phyloP scores from a whole-genome alignment of 2,329 filamentous ascomycete genomes.

The Colletotrichum sp. region DNA sequence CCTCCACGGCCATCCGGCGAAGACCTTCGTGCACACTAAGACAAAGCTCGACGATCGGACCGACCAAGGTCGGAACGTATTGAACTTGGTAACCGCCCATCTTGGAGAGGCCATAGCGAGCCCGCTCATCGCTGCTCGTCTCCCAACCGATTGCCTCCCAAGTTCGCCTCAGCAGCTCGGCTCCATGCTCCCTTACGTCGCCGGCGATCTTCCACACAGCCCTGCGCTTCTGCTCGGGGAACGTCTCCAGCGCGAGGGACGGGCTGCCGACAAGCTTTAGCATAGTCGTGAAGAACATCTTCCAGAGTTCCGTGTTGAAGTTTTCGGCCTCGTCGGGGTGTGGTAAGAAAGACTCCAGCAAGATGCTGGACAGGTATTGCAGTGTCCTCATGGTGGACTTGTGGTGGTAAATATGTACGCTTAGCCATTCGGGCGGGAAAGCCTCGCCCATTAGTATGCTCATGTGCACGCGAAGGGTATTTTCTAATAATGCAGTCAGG shows the following conservation, averaged over 20 bases:
- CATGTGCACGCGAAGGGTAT: slow-evolving; percentile 82
- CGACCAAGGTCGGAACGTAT: slow-evolving; percentile 91
- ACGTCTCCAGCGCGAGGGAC: slow-evolving; percentile 89
- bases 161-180: slow-evolving; percentile 80
- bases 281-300: slow-evolving; percentile 87
- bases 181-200: slow-evolving; percentile 90
- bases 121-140: slow-evolving; percentile 77
- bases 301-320: slow-evolving; percentile 95
- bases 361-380: slow-evolving; percentile 78
- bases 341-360: slow-evolving; percentile 85
- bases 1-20: slow-evolving; percentile 86
- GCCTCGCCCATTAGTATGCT: slow-evolving; percentile 90
- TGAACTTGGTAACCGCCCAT: slow-evolving; percentile 98
- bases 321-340: slow-evolving; percentile 88
- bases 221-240: slow-evolving; percentile 93
- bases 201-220: slow-evolving; percentile 99
- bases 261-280: slow-evolving; percentile 89
- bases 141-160: slow-evolving; percentile 99
- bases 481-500: slow-evolving; percentile 75
- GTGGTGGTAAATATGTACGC: slow-evolving; percentile 91
- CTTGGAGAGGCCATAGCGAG: slow-evolving; percentile 77
- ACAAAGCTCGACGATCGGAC: slow-evolving; percentile 91
- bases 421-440: slow-evolving; percentile 89
- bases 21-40: slow-evolving; percentile 94
- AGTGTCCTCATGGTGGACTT: slow-evolving; percentile 87